Base-by-base conservation (phyloP, 192 early-diverging fungal genomes). In the Entomortierella chlamydospora region DNA sequence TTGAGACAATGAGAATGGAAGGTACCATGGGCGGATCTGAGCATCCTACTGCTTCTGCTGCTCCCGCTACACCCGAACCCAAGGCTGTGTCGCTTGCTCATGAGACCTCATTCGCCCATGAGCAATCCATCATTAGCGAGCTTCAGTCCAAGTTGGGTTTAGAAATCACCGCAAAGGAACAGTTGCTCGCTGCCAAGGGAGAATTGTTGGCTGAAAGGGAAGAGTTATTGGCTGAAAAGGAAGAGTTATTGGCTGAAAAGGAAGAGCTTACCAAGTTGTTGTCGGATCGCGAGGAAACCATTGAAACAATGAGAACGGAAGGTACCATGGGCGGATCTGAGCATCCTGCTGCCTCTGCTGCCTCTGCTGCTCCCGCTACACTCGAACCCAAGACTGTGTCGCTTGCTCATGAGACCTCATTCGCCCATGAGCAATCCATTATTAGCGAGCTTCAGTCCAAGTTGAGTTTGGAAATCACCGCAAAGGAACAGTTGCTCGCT, bases 71-170 rank as follows among this genome's bases (percentile, higher is more conserved):
- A 47, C 15, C 34, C 15, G 76, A 79, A n/a, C 61, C 76, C 15
- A 79, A 70, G 68, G 47, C 49, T 23, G 57, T 62, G 6, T 79
- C 76, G 17, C 39, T 79, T 49, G 76, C 76, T 20, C 74, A 64
- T n/a, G 73, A 79, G 34, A 83, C 82, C 3, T 79, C 76, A 9
- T 79, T 79, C 66, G 76, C 84, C 13, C 79, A 83, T 33, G 72
- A 78, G 17, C 86, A 90, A 34, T 83, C 83, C 6, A 88, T 85
- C 69, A 85, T 90, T 22, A 85, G 78, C 43, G 87, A 82, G 50
- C 72, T 90, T 22, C 82, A 87, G 30, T 62, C 85, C 31, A 81
- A 81, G 60, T 64, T 89, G 3, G 82, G 85, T 60, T 82, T 84
- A 57, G 88, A 88, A 52, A 87, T 87, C 33, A 74, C 81, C 2